phyloP scores from a whole-genome alignment of 768 basidiomycete species.

The Rhodotorula graminis region DNA sequence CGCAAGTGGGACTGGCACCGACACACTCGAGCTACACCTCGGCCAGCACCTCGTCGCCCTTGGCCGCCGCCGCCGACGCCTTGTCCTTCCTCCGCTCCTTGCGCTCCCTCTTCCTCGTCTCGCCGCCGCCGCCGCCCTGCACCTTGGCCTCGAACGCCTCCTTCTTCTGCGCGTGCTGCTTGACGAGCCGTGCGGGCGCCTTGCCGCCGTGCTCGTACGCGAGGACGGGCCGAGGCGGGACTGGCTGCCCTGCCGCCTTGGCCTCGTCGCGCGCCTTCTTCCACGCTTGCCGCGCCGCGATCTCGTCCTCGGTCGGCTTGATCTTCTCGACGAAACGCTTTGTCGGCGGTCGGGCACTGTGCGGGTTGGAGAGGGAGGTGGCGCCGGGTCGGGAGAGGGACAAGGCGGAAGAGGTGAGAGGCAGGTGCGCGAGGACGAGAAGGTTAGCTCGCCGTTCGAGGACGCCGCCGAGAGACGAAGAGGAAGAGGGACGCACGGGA shows the following conservation, averaged over 20 bases:
- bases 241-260: constrained; percentile 13
- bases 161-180: not conserved
- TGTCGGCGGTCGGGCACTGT: not conserved
- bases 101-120: constrained; percentile 4
- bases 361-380: no score
- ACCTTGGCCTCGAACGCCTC: constrained; percentile 1
- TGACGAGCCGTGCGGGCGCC: not conserved
- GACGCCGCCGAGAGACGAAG: not conserved
- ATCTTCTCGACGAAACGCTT: constrained; percentile 32
- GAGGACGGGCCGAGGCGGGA: constrained; percentile 15
- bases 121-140: not conserved
- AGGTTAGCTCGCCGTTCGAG: not conserved
- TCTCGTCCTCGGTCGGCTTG: constrained; percentile 29
- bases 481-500: not conserved
- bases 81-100: constrained; percentile 3
- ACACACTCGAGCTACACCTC: constrained; percentile 1
- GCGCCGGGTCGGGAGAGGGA: no score
- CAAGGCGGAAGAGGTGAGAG: not conserved
- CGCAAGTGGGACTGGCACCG: not conserved
- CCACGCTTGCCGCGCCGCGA: constrained; percentile 27
- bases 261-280: constrained; percentile 29
- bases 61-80: not conserved
- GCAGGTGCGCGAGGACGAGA: not conserved
- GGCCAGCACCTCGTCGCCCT: not conserved
- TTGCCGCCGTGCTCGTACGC: constrained; percentile 36